Percentiles rank a stretch among this genome's conserved stretches.
phyloP scores from a whole-genome alignment of 495 filamentous ascomycete species.

The Margaritispora aquatica region DNA sequence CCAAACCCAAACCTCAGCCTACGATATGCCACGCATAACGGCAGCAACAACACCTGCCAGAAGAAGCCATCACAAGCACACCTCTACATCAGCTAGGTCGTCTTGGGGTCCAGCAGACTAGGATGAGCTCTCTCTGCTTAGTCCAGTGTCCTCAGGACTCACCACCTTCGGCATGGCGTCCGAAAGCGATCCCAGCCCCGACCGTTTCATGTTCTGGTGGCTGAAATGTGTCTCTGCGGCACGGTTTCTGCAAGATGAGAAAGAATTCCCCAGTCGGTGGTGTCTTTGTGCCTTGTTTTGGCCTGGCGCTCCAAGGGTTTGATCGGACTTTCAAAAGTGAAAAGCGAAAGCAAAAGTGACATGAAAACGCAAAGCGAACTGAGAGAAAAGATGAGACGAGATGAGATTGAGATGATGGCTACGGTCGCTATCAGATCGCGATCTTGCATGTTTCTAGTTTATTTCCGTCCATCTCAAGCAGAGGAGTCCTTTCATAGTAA shows the following conservation, averaged over 20 bases:
- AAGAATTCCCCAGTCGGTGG: too few relatives aligned
- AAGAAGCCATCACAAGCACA: background rate
- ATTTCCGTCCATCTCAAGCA: background rate
- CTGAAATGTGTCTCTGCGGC: background rate
- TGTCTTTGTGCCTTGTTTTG: too few relatives aligned
- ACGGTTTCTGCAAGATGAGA: background rate
- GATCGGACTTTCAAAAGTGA: background rate
- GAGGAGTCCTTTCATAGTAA: background rate
- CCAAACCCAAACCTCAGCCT: background rate
- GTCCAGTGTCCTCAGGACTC: too few relatives aligned
- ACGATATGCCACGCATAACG: too few relatives aligned
- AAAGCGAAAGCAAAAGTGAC: too few relatives aligned
- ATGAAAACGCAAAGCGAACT: too few relatives aligned
- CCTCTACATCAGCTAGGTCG: background rate
- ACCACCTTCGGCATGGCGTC: background rate
- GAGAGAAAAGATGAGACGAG: background rate
- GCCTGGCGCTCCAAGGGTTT: too few relatives aligned
- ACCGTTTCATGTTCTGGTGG: conserved; percentile 11
- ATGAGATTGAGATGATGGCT: background rate
- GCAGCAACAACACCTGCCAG: background rate
- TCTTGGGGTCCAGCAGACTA: too few relatives aligned
- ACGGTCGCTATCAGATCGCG: background rate
- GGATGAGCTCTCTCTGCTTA: too few relatives aligned
- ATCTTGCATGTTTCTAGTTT: background rate
- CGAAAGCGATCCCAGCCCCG: conserved; percentile 3